Conservation (phyloP, 83 land plant genomes). For the Picea mariana region DNA sequence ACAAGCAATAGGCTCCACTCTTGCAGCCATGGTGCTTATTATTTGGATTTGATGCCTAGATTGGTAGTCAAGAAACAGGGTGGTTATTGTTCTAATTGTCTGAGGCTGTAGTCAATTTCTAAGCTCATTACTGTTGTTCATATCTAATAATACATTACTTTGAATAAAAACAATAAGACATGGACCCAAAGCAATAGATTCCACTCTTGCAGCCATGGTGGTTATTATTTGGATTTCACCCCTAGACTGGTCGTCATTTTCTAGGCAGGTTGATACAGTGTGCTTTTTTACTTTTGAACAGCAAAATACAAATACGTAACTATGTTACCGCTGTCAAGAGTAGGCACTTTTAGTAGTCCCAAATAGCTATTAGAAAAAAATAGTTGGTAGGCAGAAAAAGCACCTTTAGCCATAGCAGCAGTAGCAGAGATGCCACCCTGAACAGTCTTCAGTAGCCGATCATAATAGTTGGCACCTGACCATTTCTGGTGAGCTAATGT, state of each 20-base stretch:
- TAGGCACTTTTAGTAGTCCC: background rate
- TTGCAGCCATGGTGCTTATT: background rate
- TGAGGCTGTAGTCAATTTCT: background rate
- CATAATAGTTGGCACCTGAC: slow-evolving; percentile 95
- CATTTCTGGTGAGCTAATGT: slow-evolving; percentile 94
- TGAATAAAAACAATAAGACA: too few species aligned
- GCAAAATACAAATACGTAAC: background rate
- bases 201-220: background rate
- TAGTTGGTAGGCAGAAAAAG: background rate
- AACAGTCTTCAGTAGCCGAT: slow-evolving; percentile 77
- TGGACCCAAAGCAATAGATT: too few species aligned
- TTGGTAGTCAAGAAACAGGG: background rate
- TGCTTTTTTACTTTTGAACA: too few species aligned
- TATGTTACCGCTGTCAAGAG: background rate
- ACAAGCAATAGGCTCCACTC: too few species aligned
- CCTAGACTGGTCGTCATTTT: too few species aligned
- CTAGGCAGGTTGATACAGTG: background rate
- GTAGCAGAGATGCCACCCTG: slow-evolving; percentile 92
- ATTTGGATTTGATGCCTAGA: background rate
- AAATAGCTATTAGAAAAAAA: background rate
- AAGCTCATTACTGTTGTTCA: too few species aligned
- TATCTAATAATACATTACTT: too few species aligned
- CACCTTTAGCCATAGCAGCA: slow-evolving; percentile 90
- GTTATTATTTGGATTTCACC: background rate
- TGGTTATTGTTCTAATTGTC: background rate